Conservation (phyloP, 2,329 filamentous ascomycete species). For the Colletotrichum tropicale region DNA sequence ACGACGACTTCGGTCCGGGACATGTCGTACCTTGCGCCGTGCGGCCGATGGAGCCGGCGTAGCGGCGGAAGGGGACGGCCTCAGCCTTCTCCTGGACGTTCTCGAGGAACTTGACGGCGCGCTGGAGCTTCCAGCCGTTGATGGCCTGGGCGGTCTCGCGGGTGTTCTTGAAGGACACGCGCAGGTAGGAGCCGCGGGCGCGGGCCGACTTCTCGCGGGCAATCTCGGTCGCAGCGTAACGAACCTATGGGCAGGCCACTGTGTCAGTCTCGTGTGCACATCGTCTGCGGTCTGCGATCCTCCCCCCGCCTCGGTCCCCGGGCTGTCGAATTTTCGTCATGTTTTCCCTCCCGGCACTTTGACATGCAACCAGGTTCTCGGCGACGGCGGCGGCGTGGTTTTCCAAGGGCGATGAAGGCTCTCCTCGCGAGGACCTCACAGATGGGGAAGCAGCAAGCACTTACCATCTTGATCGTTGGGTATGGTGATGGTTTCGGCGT, state of each 20-base stretch:
- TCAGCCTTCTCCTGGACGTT: slow-evolving; percentile 98
- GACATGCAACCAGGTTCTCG: neutral
- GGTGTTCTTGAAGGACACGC: slow-evolving; percentile 99
- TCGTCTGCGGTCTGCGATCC: neutral
- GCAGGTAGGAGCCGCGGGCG: slow-evolving; percentile 97
- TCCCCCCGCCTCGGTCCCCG: neutral
- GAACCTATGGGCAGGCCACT: slow-evolving; percentile 65
- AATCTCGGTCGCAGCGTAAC: slow-evolving; percentile 93
- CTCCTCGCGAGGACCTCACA: neutral
- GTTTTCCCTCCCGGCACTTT: neutral
- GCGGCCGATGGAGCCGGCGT: slow-evolving; percentile 93
- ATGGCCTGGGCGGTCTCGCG: slow-evolving; percentile 99
- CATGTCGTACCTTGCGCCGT: slow-evolving; percentile 89
- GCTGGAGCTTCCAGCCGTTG: slow-evolving; percentile 98
- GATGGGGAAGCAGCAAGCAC: slow-evolving; percentile 32
- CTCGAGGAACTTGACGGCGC: slow-evolving; percentile 95
- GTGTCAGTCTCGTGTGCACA: slow-evolving; percentile 19
- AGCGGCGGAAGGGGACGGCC: slow-evolving; percentile 98
- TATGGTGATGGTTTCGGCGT: slow-evolving; percentile 60
- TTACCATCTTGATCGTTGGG: slow-evolving; percentile 63
- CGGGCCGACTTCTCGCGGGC: slow-evolving; percentile 91
- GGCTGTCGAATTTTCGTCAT: neutral
- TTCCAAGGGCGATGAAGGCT: neutral
- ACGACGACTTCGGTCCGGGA: neutral
- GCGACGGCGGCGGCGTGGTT: neutral